Conservation (phyloP, 306 rosid species). For the Castanea sativa region DNA sequence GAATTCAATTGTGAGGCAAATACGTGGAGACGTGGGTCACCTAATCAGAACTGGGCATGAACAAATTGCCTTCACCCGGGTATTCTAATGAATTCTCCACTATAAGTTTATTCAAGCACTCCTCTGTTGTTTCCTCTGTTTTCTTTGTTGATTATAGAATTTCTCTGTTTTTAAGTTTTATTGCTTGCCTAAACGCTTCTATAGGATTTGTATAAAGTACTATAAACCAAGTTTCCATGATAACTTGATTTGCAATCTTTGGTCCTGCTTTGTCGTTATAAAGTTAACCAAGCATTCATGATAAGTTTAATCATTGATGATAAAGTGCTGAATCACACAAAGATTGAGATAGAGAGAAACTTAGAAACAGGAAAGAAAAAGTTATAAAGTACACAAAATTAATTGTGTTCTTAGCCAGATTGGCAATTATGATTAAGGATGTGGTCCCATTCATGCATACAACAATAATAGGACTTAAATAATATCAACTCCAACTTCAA, state of each 20-base stretch:
- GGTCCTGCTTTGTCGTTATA: too few species aligned
- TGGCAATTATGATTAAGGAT: neutral
- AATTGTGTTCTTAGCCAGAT: neutral
- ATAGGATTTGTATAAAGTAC: neutral
- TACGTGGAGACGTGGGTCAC: slow-evolving; percentile 52
- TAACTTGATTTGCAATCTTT: too few species aligned
- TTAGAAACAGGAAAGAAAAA: neutral
- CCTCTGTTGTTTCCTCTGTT: neutral
- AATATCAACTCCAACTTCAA: neutral
- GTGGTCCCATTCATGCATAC: neutral
- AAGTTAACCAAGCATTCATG: neutral
- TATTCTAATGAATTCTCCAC: slow-evolving; percentile 7
- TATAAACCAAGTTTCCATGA: too few species aligned
- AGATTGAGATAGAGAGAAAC: neutral
- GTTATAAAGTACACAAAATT: neutral
- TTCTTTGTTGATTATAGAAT: neutral
- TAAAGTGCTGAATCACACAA: neutral
- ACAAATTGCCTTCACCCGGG: slow-evolving; percentile 56
- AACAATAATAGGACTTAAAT: neutral
- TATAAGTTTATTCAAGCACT: neutral
- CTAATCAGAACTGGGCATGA: slow-evolving; percentile 50
- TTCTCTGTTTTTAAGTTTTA: neutral
- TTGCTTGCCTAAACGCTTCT: neutral
- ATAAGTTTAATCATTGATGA: neutral
- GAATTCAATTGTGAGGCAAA: slow-evolving; percentile 42